phyloP scores from a whole-genome alignment of 1,139 yeast genomes.

The Suhomyces bribrorum region DNA sequence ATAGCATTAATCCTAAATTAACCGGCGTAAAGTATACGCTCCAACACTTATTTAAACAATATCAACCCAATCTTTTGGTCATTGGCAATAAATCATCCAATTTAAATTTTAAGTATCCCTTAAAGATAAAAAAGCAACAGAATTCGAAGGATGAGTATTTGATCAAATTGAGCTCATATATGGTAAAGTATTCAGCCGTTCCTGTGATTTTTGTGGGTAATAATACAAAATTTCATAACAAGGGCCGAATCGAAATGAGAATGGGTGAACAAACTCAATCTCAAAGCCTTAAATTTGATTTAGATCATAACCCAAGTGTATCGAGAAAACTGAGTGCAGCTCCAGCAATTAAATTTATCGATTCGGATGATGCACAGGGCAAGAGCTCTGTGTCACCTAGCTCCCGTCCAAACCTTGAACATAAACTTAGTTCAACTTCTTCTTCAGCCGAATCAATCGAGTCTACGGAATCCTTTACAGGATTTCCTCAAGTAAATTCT shows the following conservation, averaged over 20 bases:
- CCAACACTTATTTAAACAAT: constrained; percentile 39
- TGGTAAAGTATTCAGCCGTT: constrained; percentile 42
- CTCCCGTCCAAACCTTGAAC: background rate
- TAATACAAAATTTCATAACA: constrained; percentile 16
- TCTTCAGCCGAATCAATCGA: constrained; percentile 17
- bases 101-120: constrained; percentile 47
- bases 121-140: constrained; percentile 27
- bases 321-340: background rate
- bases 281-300: constrained; percentile 12
- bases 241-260: constrained; percentile 13
- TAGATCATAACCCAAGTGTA: constrained; percentile 8
- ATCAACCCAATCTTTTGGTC: constrained; percentile 41
- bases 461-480: constrained; percentile 17
- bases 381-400: too few relatives aligned
- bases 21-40: constrained; percentile 40
- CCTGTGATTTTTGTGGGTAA: constrained; percentile 46
- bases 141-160: constrained; percentile 27
- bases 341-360: background rate
- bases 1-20: constrained; percentile 5
- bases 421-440: background rate
- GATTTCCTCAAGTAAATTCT: constrained; percentile 10
- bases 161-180: constrained; percentile 41
- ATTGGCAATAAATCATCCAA: constrained; percentile 41
- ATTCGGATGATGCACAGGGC: background rate
- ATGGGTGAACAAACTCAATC: constrained; percentile 2